Conservation (phyloP, 2,329 filamentous ascomycete species). For the Xylogone sp. region DNA sequence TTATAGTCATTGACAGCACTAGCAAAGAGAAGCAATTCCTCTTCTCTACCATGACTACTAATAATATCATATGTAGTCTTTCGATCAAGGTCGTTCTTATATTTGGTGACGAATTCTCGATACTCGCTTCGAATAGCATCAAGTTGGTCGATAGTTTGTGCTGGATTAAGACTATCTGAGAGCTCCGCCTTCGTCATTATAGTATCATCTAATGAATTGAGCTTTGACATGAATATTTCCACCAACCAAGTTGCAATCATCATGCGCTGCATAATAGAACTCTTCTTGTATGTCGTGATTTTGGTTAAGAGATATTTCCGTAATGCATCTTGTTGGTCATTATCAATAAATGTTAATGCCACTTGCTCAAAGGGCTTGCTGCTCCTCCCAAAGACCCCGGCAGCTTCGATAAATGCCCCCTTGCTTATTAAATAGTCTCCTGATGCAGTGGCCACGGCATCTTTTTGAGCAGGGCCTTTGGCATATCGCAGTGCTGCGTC, state of each 20-base stretch:
- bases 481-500: constrained; percentile 85
- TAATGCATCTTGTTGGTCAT: constrained; percentile 83
- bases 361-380: constrained; percentile 98
- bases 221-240: constrained; percentile 94
- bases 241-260: constrained; percentile 96
- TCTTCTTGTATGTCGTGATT: constrained; percentile 75
- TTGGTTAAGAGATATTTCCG: constrained; percentile 87
- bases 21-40: constrained; percentile 88
- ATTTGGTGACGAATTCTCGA: constrained; percentile 79
- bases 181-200: constrained; percentile 86
- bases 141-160: constrained; percentile 70
- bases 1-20: constrained; percentile 87
- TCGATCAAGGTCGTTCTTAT: constrained; percentile 82
- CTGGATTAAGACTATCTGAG: constrained; percentile 65
- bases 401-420: constrained; percentile 80
- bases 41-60: constrained; percentile 89
- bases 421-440: constrained; percentile 83
- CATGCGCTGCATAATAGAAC: constrained; percentile 82
- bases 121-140: constrained; percentile 71
- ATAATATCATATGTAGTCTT: constrained; percentile 96
- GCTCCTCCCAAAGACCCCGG: constrained; percentile 87
- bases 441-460: constrained; percentile 86
- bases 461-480: constrained; percentile 74
- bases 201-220: constrained; percentile 91
- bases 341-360: constrained; percentile 84